Base-by-base conservation (phyloP, 805 yeast genomes). In the Kluyveromyces starmeri region DNA sequence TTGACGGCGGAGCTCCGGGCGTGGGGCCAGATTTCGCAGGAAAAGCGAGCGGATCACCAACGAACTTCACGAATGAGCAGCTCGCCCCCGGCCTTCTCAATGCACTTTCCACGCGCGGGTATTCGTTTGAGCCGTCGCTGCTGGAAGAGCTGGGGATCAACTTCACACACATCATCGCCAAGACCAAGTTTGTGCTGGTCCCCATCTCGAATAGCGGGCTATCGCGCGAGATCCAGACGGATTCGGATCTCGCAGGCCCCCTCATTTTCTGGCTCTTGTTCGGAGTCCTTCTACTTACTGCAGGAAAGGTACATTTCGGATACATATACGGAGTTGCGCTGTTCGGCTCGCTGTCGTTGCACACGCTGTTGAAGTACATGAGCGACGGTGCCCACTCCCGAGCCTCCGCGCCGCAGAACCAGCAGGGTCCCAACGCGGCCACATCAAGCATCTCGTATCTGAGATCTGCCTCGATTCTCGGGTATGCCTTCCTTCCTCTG, bases 271-370 rank as follows among this genome's bases (percentile, higher is more conserved):
- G 89, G 50, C 64, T 92, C 34, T 59, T 85, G 37, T 89, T 89
- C 53, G 98, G 96, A 14, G 71, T 86, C 1, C 75, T 81, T 40
- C 64, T 92, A 35, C 63, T 89, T 33, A 66, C 88, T 28, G 78
- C 95, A 1, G 97, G 98, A 4, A 92, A 89, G 57, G 83, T 89
- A 11, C 97, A 92, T 57, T 92, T 92, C 55, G 97, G 97, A 2
- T 92, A 92, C 58, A 83, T 92, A 32, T 92, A 92, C 52, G 97
- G 98, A 25, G 94, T 92, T 27, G 97, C 96, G 0, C 61, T 92
- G 27, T 77, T 89, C 47, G 98, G 98, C 12, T 81, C 94, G 2
- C 54, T 84, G 11, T 76, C 94, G 20, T 71, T 86, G 44, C 96
- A 88, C 59, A 73, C 73, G 47, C 65, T 92, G 39, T 81, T 94